Evolutionary conservation across 768 basidiomycete species (phyloP), one percentile per base, ranked within the genome.

Genomic region (Botryobasidium botryosum): DNA sequence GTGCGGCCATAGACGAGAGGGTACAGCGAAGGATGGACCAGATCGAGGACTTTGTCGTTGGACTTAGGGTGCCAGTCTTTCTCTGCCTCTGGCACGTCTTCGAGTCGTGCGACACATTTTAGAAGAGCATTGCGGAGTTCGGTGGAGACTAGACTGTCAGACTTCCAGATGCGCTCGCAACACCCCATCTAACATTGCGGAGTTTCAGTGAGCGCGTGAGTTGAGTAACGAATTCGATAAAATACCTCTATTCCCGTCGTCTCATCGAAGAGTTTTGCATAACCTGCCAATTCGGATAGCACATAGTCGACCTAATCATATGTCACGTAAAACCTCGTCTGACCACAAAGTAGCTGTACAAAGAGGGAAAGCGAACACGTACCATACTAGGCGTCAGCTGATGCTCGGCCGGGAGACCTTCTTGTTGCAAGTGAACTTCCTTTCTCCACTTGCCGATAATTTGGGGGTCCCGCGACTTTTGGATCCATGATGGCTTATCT

Each of bases 11-110:
- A 67, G 5, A 63, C 55, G 0, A 68, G 47, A 27, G 65, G 0
- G n/a, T n/a, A n/a, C n/a, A n/a, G n/a, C n/a, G n/a, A n/a, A n/a
- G n/a, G n/a, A n/a, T n/a, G n/a, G n/a, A 69, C 63, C 20, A 69
- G 57, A 46, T 70, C 67, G 32, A 66, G 61, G 0, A 70, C 68
- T 40, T 62, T 62, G 4, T 58, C 53, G 48, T 68, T 57, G 1
- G 66, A 65, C 2, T 60, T 57, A 4, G 68, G 68, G 49, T 69
- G 68, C 68, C 68, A 70, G 51, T 70, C 68, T 32, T 60, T 63
- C 42, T 57, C 23, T 0, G 54, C 53, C 4, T 60, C 62, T 0
- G 63, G 59, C 4, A 65, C 56, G 36, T 59, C 50, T 48, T 70
- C 65, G 27, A 69, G 63, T 5, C 43, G 21, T 4, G 35, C 44